Percentiles rank a stretch among this genome's conserved stretches.
Evolutionary conservation across 495 filamentous ascomycete species (phyloP).

Genomic region (Penicillium macrosclerotiorum): DNA sequence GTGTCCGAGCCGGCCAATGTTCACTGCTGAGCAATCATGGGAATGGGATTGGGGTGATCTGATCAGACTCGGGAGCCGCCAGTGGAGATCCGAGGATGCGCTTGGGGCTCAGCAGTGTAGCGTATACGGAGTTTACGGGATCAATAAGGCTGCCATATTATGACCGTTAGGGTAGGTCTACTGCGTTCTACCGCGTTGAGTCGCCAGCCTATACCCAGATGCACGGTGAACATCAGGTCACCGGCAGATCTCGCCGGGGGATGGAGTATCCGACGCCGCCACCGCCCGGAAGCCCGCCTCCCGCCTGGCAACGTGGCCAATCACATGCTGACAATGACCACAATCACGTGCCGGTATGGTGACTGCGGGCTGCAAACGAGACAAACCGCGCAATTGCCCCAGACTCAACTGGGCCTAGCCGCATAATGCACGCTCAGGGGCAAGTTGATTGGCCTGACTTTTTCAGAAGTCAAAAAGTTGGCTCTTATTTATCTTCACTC

Average conservation of each 20-base stretch:
- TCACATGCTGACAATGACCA: no score
- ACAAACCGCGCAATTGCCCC: no score
- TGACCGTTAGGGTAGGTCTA: no score
- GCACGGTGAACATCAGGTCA: slow-evolving; percentile 24
- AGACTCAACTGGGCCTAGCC: slow-evolving; percentile 8
- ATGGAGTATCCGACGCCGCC: slow-evolving; percentile 16
- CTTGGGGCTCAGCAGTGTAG: no score
- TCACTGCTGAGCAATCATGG: neutral
- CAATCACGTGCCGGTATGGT: no score
- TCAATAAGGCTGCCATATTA: no score
- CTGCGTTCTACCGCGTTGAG: no score
- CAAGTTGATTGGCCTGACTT: slow-evolving; percentile 18
- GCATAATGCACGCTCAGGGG: slow-evolving; percentile 11
- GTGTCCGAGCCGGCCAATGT: neutral
- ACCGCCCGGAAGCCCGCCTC: slow-evolving; percentile 18
- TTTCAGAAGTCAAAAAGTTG: slow-evolving; percentile 10
- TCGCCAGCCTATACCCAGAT: no score
- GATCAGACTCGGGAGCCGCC: slow-evolving; percentile 5
- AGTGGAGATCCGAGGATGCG: neutral
- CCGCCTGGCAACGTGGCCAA: slow-evolving; percentile 7
- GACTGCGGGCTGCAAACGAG: no score
- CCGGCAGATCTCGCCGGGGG: slow-evolving; percentile 10
- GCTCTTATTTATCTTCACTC: slow-evolving; percentile 5
- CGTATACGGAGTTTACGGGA: no score
- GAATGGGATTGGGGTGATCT: neutral